These are phyloP conservation scores for Calonectria hongkongensis DNA, from an alignment of 2,329 filamentous ascomycete genomes.

Conservation along the genomic window DNA sequence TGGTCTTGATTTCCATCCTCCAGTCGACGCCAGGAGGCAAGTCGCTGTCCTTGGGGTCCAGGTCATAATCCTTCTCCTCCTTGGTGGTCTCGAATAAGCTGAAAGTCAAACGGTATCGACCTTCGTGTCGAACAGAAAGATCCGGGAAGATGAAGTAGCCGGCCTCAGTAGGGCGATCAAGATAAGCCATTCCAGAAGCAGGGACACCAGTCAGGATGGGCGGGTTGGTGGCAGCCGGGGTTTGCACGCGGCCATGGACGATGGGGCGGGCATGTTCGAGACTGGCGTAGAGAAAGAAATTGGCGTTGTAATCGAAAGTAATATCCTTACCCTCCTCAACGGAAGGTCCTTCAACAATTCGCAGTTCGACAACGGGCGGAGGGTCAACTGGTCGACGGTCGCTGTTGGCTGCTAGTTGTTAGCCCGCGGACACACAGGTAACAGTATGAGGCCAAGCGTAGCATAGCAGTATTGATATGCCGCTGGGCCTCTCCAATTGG, in stretches of 20 bases:
- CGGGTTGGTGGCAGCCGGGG: slow-evolving; percentile 79
- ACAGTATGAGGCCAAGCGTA: neutral
- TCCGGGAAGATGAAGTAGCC: slow-evolving; percentile 99
- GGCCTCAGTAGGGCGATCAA: slow-evolving; percentile 86
- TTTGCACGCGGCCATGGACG: slow-evolving; percentile 85
- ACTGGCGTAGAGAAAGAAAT: slow-evolving; percentile 97
- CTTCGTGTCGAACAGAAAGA: slow-evolving; percentile 95
- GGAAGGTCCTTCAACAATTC: slow-evolving; percentile 84
- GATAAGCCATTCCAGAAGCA: slow-evolving; percentile 95
- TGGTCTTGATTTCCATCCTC: slow-evolving; percentile 91
- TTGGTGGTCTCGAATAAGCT: slow-evolving; percentile 96
- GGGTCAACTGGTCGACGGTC: slow-evolving; percentile 95
- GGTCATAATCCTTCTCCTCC: slow-evolving; percentile 85
- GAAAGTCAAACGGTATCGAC: slow-evolving; percentile 92
- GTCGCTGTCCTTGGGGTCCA: slow-evolving; percentile 66
- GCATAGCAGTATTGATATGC: neutral
- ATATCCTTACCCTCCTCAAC: slow-evolving; percentile 79
- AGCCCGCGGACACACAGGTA: slow-evolving; percentile 33
- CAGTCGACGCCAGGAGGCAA: slow-evolving; percentile 81
- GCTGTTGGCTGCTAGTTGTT: slow-evolving; percentile 60
- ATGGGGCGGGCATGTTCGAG: slow-evolving; percentile 90
- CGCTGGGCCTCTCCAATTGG: neutral
- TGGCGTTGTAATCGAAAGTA: slow-evolving; percentile 95
- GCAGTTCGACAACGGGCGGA: slow-evolving; percentile 93
- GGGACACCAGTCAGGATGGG: slow-evolving; percentile 95